These are phyloP conservation scores for Theobroma grandiflorum DNA, from an alignment of 441 rosid genomes.

Conservation along the genomic window DNA sequence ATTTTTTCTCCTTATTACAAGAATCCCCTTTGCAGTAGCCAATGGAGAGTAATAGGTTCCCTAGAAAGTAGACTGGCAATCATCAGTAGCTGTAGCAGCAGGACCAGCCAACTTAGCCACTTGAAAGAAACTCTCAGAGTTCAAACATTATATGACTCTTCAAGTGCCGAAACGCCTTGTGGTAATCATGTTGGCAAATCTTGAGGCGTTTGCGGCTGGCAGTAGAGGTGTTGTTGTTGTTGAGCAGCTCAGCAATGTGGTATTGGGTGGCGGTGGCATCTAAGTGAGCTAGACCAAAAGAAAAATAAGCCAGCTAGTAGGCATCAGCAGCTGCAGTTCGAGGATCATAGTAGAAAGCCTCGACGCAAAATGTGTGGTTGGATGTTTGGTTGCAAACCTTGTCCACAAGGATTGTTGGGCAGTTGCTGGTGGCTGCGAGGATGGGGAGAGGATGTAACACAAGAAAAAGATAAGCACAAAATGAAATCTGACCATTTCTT, in stretches of 20 bases:
- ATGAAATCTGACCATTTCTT: not conserved
- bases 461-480: not conserved
- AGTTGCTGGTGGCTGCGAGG: not conserved
- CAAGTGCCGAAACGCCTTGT: conserved; percentile 18
- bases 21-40: not conserved
- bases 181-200: conserved; percentile 34
- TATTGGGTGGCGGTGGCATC: conserved; percentile 31
- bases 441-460: not conserved
- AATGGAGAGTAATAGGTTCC: conserved; percentile 13
- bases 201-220: conserved; percentile 21
- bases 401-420: conserved; percentile 30
- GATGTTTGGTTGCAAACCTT: conserved; percentile 41
- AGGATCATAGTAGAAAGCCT: conserved; percentile 40
- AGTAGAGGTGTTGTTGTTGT: not conserved
- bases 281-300: conserved; percentile 30
- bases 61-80: conserved; percentile 29
- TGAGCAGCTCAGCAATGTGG: conserved; percentile 28
- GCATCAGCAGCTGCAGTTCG: conserved; percentile 28
- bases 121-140: conserved; percentile 44
- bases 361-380: conserved; percentile 33
- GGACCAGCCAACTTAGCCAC: conserved; percentile 25
- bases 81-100: conserved; percentile 24
- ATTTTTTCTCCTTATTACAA: too few species aligned
- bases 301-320: conserved; percentile 25
- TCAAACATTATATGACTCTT: conserved; percentile 34